Percentiles rank a stretch among this genome's conserved stretches.
Conservation (phyloP, 192 early-diverging fungal species). For the Oehlia diaphana region DNA sequence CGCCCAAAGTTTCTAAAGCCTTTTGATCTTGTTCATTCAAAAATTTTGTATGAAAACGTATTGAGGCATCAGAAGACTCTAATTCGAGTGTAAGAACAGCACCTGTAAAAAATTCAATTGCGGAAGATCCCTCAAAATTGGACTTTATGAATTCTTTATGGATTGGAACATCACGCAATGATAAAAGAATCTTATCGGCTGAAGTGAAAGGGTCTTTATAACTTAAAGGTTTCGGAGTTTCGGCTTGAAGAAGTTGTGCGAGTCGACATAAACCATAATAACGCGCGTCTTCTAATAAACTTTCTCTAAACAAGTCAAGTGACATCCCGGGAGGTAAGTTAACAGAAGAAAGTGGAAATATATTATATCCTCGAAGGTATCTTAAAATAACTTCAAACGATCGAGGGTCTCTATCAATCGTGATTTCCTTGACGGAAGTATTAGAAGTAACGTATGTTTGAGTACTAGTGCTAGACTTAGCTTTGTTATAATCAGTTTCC, state of each 20-base stretch:
- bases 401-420: slow-evolving; percentile 24
- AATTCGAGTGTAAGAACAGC: slow-evolving; percentile 25
- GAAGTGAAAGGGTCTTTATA: slow-evolving; percentile 30
- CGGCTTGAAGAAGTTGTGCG: slow-evolving; percentile 23
- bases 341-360: slow-evolving; percentile 30
- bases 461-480: background rate
- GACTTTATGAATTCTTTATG: slow-evolving; percentile 28
- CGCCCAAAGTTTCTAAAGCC: slow-evolving; percentile 16
- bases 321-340: slow-evolving; percentile 28
- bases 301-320: slow-evolving; percentile 28
- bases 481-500: background rate
- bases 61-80: slow-evolving; percentile 10
- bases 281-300: slow-evolving; percentile 27
- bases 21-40: slow-evolving; percentile 28
- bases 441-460: background rate
- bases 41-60: slow-evolving; percentile 27
- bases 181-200: slow-evolving; percentile 27
- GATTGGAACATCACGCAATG: slow-evolving; percentile 22
- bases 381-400: slow-evolving; percentile 28
- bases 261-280: slow-evolving; percentile 17
- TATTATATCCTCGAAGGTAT: slow-evolving; percentile 28
- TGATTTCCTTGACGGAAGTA: slow-evolving; percentile 5
- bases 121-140: slow-evolving; percentile 17
- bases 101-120: slow-evolving; percentile 29
- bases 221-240: slow-evolving; percentile 22